Evolutionary conservation across 2,329 filamentous ascomycete genomes (phyloP).

Genomic region (Sporothrix humicola): DNA sequence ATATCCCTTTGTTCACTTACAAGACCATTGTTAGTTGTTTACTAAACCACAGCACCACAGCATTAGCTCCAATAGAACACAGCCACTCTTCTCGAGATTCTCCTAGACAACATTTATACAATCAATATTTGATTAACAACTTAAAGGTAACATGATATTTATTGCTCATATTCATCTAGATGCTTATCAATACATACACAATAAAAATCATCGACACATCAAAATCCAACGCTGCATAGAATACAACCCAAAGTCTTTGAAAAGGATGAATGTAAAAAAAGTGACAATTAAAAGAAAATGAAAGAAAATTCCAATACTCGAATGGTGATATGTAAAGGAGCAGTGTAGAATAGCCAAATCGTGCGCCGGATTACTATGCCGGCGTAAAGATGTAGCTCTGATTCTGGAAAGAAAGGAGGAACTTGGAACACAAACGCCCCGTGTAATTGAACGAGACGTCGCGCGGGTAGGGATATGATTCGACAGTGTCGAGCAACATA

Average conservation of each 20-base stretch:
- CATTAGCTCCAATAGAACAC: background rate
- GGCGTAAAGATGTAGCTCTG: conserved; percentile 34
- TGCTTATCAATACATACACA: background rate
- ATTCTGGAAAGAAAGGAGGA: conserved; percentile 58
- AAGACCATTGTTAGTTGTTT: background rate
- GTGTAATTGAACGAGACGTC: conserved; percentile 59
- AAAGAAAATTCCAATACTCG: background rate
- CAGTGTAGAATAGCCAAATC: background rate
- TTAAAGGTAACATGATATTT: background rate
- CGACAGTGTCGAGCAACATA: conserved; percentile 6
- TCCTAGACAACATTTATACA: background rate
- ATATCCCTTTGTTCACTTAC: background rate
- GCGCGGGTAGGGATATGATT: conserved; percentile 36
- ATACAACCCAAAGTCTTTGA: background rate
- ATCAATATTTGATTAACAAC: background rate
- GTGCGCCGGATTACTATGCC: background rate
- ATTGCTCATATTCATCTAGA: background rate
- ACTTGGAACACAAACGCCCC: conserved; percentile 59
- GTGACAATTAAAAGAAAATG: background rate
- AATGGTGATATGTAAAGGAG: background rate
- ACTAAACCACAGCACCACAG: background rate
- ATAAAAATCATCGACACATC: background rate
- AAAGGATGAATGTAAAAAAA: too few relatives aligned
- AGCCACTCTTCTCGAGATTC: background rate
- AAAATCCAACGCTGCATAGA: background rate